Evolutionary conservation across 768 basidiomycete genomes (phyloP), one percentile per base, ranked within the genome.

Genomic region (Lepiota subincarnata): DNA sequence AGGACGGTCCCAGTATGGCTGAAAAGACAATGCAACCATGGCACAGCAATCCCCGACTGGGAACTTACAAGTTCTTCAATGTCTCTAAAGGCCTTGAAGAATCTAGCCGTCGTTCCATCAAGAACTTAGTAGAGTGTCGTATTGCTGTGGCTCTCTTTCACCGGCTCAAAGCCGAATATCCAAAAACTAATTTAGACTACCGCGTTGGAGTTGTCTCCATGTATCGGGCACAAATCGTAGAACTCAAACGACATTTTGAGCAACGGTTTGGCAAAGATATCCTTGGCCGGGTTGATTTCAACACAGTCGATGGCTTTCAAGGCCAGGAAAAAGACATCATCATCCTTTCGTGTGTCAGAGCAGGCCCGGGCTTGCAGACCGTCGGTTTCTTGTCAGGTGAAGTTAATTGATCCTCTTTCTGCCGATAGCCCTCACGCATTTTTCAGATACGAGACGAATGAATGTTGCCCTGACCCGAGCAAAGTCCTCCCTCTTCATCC

Each of bases 391-490:
- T 98, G 61, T 79, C 84, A 59, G 93, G 90, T 86, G 59, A 39
- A 64, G 10, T 19, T 12, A 14, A 50, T 2, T 14, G 58, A 6
- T 36, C 55, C 46, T 20, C 10, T 46, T 26, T 49, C 8, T 16
- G 46, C 13, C 36, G 41, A 48, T 11, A 49, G 34, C 54, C 31
- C 40, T 58, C 2, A 62, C 42, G 13, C 19, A 18, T 12, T 31
- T 12, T 51, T 7, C 48, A 83, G 89, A 96, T 67, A 67, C 77
- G 18, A 85, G 95, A 40, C 86, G 96, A 40, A 96, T 98, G 90
- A 98, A 99, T 68, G 96, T 99, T n/a, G 95, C 95, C 24, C 72
- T 99, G 20, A 99, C 96, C n/a, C 85, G 97, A 61, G 92, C 96
- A 2, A 90, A 88, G 62, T 92, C 92, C 6, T 97, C 96, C 8